Evolutionary conservation across 1,284 basidiomycete genomes (phyloP).

Genomic region (Ustilago xerochloae): DNA sequence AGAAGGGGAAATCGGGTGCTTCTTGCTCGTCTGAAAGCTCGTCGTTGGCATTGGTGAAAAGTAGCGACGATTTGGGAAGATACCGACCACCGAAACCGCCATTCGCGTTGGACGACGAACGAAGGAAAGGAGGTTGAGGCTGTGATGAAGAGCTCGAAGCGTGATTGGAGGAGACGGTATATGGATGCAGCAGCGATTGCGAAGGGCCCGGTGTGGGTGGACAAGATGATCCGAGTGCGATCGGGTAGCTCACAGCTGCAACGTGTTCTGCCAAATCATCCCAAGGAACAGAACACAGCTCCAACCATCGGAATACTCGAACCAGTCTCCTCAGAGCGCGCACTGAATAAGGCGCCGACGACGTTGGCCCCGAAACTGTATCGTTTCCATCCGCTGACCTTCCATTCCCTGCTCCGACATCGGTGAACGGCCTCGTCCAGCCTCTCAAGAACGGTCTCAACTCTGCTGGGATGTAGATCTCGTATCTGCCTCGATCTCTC

Average conservation of each 20-base stretch:
- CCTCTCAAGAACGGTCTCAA: constrained; percentile 27
- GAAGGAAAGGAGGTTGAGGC: neutral
- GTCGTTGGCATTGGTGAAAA: neutral
- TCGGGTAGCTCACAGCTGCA: constrained; percentile 30
- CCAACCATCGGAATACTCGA: constrained; percentile 24
- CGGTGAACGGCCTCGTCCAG: constrained; percentile 14
- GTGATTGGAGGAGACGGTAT: constrained; percentile 33
- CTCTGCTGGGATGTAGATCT: constrained; percentile 23
- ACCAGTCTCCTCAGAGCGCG: constrained; percentile 16
- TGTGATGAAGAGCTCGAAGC: neutral
- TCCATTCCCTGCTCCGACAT: neutral
- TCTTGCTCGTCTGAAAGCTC: neutral
- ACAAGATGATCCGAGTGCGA: constrained; percentile 21
- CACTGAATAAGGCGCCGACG: constrained; percentile 3
- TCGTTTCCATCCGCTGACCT: neutral
- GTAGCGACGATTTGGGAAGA: constrained; percentile 1
- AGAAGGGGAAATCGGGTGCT: constrained; percentile 28
- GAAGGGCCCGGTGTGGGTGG: constrained; percentile 33
- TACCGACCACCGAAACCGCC: neutral
- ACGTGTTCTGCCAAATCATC: constrained; percentile 45
- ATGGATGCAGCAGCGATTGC: constrained; percentile 27
- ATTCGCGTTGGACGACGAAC: neutral
- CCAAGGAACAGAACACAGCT: constrained; percentile 27
- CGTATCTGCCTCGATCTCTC: constrained; percentile 13
- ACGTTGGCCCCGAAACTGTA: no score